Evolutionary conservation across 140 eudicot species (phyloP).

Genomic region (Erigeron philadelphicus): DNA sequence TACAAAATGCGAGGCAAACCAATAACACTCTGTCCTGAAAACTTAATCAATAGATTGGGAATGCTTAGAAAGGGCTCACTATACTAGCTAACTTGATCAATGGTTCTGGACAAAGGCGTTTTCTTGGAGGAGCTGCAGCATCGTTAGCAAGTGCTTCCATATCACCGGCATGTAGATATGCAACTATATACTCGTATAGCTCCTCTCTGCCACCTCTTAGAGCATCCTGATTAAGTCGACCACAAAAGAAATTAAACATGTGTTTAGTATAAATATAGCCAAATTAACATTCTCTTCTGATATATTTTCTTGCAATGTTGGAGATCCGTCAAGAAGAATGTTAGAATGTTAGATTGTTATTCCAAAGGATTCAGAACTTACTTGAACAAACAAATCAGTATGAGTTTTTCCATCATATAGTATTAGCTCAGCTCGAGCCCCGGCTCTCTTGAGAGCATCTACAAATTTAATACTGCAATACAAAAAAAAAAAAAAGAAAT

Average conservation of each 20-base stretch:
- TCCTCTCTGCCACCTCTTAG: slow-evolving; percentile 90
- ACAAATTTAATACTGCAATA: slow-evolving; percentile 59
- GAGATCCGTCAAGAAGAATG: background rate
- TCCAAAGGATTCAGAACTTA: slow-evolving; percentile 26
- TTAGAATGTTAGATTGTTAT: background rate
- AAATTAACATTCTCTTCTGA: background rate
- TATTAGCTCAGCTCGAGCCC: slow-evolving; percentile 67
- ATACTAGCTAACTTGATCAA: slow-evolving; percentile 56
- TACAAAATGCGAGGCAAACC: no score
- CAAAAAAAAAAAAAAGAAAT: background rate
- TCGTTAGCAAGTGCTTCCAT: slow-evolving; percentile 72
- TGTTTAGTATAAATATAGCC: background rate
- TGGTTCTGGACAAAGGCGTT: slow-evolving; percentile 67
- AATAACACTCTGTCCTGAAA: no score
- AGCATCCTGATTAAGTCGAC: slow-evolving; percentile 53
- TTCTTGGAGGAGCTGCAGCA: slow-evolving; percentile 72
- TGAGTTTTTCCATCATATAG: slow-evolving; percentile 83
- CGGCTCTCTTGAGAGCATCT: slow-evolving; percentile 54
- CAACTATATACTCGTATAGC: slow-evolving; percentile 62
- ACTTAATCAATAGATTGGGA: slow-evolving; percentile 9
- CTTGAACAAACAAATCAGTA: slow-evolving; percentile 88
- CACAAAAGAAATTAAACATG: background rate
- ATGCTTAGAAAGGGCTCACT: slow-evolving; percentile 71
- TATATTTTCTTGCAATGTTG: background rate
- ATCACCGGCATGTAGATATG: slow-evolving; percentile 62